A percentile compares a stretch with the other conserved stretches of the same genome.
These are phyloP conservation scores for Vaccinium myrtillus DNA, from an alignment of 148 eudicot genomes.

Conservation along the genomic window DNA sequence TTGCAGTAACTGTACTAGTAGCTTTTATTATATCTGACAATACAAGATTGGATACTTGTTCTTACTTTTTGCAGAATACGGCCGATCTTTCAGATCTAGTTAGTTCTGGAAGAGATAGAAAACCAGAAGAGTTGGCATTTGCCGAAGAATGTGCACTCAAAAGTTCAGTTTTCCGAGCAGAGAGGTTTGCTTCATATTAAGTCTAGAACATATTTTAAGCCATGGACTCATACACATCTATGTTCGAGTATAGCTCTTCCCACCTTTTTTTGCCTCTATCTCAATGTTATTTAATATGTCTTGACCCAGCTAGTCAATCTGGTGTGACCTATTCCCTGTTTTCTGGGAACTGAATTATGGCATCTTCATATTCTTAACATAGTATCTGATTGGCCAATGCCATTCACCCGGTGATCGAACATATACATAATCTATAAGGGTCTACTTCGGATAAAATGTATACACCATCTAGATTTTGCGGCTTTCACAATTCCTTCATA, in stretches of 20 bases:
- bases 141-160: conserved; percentile 70
- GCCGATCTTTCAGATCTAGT: conserved; percentile 90
- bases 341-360: not conserved
- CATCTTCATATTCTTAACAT: conserved; percentile 2
- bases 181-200: conserved; percentile 54
- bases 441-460: not conserved
- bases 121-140: conserved; percentile 70
- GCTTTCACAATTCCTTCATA: not conserved
- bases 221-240: not conserved
- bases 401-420: not conserved
- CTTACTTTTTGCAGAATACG: conserved; percentile 56
- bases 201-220: not conserved
- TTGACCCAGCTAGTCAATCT: not conserved
- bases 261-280: not conserved
- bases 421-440: not conserved
- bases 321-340: conserved; percentile 10
- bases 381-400: not conserved
- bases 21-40: not conserved
- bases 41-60: conserved; percentile 18
- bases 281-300: not conserved
- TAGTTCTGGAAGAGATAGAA: conserved; percentile 90
- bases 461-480: not conserved
- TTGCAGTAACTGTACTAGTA: not conserved
- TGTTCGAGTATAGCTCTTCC: not conserved
- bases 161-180: conserved; percentile 73